phyloP scores from a whole-genome alignment of 75 land plant genomes.

The Larix kaempferi region DNA sequence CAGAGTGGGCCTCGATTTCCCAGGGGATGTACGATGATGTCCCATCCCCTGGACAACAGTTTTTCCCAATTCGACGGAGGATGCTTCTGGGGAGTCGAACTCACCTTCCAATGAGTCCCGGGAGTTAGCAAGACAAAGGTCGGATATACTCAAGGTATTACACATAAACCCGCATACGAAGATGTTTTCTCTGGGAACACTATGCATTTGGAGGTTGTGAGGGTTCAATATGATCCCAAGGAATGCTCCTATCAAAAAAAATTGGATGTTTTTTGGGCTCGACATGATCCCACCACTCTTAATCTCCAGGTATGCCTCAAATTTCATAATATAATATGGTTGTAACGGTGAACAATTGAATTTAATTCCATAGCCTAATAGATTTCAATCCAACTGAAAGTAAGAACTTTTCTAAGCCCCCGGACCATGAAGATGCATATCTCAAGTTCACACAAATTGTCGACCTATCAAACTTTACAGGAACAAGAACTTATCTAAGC shows the following conservation, averaged over 20 bases:
- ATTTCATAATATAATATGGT: no score
- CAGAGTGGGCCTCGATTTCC: no score
- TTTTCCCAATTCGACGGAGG: slow-evolving; percentile 72
- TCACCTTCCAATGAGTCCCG: slow-evolving; percentile 53
- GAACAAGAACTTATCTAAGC: no score
- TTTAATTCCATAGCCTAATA: no score
- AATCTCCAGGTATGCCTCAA: slow-evolving; percentile 57
- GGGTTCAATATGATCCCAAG: slow-evolving; percentile 65
- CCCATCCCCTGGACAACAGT: slow-evolving; percentile 39
- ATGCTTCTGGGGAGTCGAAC: slow-evolving; percentile 83
- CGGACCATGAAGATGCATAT: no score
- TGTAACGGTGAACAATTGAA: no score
- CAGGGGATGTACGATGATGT: slow-evolving; percentile 39
- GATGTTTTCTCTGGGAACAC: slow-evolving; percentile 52
- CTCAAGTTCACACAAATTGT: no score
- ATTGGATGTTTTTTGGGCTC: slow-evolving; percentile 51
- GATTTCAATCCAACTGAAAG: no score
- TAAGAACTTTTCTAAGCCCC: no score
- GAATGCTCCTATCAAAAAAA: slow-evolving; percentile 24
- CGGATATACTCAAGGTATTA: slow-evolving; percentile 60
- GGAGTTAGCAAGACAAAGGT: slow-evolving; percentile 65
- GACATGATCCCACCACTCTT: slow-evolving; percentile 68
- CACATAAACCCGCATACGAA: slow-evolving; percentile 44
- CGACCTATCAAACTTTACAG: no score
- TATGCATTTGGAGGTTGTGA: slow-evolving; percentile 48